These are phyloP conservation scores for Prunus mira DNA, from an alignment of 306 rosid genomes.

Conservation along the genomic window DNA sequence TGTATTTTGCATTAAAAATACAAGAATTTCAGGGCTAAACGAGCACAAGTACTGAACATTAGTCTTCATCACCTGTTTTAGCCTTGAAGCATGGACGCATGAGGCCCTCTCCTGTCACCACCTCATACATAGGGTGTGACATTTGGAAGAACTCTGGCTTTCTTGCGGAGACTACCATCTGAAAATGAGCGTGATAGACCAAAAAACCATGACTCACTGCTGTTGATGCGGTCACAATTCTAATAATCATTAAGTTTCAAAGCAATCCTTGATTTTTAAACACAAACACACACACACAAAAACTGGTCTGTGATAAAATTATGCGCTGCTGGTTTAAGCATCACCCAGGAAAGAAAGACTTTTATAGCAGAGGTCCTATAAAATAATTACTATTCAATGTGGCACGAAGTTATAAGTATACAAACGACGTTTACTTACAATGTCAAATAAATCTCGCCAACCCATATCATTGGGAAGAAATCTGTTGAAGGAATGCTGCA, in stretches of 20 bases:
- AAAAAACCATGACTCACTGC: not conserved
- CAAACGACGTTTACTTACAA: slow-evolving; percentile 50
- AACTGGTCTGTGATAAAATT: not conserved
- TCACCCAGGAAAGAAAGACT: not conserved
- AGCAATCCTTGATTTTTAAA: not conserved
- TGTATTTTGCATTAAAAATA: not conserved
- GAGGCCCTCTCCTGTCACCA: slow-evolving; percentile 92
- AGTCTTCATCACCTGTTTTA: slow-evolving; percentile 52
- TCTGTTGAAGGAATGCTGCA: slow-evolving; percentile 91
- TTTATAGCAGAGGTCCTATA: not conserved
- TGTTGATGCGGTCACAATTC: slow-evolving; percentile 13
- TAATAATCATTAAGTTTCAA: not conserved
- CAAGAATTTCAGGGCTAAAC: not conserved
- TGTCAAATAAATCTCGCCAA: slow-evolving; percentile 94
- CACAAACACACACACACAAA: too few relatives aligned
- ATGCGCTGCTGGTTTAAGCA: too few relatives aligned
- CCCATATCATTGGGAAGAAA: slow-evolving; percentile 94
- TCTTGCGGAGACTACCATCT: slow-evolving; percentile 98
- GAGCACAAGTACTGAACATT: slow-evolving; percentile 7
- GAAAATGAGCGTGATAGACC: slow-evolving; percentile 16
- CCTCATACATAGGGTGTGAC: slow-evolving; percentile 95
- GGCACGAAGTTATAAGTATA: not conserved
- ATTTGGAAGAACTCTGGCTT: slow-evolving; percentile 96
- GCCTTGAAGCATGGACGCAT: slow-evolving; percentile 98
- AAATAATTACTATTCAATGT: not conserved